Conservation (phyloP, 1,284 basidiomycete genomes). For the Pseudozyma tsukubaensis region DNA sequence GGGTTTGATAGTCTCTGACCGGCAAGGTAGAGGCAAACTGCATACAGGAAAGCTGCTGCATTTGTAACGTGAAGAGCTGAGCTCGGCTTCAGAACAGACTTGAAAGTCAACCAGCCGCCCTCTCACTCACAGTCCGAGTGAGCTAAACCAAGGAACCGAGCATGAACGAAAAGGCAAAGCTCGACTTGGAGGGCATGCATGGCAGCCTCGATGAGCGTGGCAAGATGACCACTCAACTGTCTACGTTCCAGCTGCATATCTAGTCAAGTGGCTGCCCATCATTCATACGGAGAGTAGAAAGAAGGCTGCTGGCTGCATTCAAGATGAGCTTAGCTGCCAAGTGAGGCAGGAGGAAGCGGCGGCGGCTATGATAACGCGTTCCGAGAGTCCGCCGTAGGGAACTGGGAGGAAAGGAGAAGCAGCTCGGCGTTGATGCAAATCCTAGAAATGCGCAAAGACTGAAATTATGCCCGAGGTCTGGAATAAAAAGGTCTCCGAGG, state of each 20-base stretch:
- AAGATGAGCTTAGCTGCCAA: neutral
- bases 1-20: too few species aligned
- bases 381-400: neutral
- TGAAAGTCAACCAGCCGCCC: neutral
- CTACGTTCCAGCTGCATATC: conserved; percentile 6
- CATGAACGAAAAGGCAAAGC: neutral
- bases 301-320: conserved; percentile 22
- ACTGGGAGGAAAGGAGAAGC: conserved; percentile 8
- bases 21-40: neutral
- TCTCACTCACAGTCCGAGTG: neutral
- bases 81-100: neutral
- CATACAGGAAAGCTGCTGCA: neutral
- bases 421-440: conserved; percentile 16
- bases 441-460: neutral
- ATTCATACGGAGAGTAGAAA: too few species aligned
- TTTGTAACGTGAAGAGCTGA: neutral
- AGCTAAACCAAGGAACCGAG: neutral
- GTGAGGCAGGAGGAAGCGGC: neutral
- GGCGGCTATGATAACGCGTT: conserved; percentile 11
- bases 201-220: conserved; percentile 14
- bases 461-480: conserved; percentile 6
- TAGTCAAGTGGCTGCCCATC: conserved; percentile 3
- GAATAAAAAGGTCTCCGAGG: conserved; percentile 22
- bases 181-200: too few species aligned
- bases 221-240: neutral